Conservation (phyloP, 106 monocot genomes). For the Ottelia alismoides region DNA sequence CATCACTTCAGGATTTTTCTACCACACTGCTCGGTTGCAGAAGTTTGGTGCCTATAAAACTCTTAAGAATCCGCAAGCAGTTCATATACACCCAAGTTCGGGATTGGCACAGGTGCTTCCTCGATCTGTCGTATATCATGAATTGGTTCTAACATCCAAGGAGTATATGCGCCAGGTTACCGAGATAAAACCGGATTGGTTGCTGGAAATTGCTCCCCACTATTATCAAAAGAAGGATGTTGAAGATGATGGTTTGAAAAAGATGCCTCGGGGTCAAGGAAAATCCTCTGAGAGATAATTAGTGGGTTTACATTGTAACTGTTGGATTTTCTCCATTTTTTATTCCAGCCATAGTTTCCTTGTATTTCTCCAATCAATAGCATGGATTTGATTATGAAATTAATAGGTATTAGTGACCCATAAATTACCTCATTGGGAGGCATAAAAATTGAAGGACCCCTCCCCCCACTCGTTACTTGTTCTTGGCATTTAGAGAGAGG, state of each 20-base stretch:
- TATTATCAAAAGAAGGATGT: constrained; percentile 68
- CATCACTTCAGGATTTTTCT: constrained; percentile 97
- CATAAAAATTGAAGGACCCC: too few relatives aligned
- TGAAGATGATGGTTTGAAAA: constrained; percentile 71
- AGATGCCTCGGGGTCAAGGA: constrained; percentile 66
- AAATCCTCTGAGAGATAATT: constrained; percentile 4
- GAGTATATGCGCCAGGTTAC: constrained; percentile 96
- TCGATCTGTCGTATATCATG: constrained; percentile 88
- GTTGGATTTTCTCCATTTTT: too few relatives aligned
- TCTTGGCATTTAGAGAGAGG: too few relatives aligned
- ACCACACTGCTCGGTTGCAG: constrained; percentile 72
- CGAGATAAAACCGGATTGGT: constrained; percentile 67
- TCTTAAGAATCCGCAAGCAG: constrained; percentile 86
- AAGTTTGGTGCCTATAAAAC: constrained; percentile 76
- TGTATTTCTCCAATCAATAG: too few relatives aligned
- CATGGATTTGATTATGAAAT: too few relatives aligned
- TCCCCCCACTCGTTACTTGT: too few relatives aligned
- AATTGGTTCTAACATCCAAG: constrained; percentile 85
- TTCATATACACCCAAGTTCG: constrained; percentile 89
- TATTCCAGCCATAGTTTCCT: too few relatives aligned
- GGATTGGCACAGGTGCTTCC: constrained; percentile 90
- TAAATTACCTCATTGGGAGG: too few relatives aligned
- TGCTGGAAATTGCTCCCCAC: constrained; percentile 68
- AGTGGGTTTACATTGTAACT: too few relatives aligned
- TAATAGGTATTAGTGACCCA: too few relatives aligned